Evolutionary conservation across 306 rosid species (phyloP).

Genomic region (Carpinus fangiana): DNA sequence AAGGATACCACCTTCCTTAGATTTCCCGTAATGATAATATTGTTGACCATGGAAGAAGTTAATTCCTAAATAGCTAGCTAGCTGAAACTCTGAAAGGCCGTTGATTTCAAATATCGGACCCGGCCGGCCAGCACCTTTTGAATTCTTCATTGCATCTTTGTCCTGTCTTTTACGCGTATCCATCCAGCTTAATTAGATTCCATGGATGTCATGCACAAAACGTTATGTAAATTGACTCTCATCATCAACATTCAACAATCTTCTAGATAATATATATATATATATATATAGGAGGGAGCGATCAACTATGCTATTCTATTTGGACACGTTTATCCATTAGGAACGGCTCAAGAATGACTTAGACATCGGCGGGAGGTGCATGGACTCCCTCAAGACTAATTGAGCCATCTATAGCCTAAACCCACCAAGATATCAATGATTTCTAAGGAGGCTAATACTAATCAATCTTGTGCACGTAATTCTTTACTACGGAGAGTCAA

Average conservation of each 20-base stretch:
- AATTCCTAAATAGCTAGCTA: not conserved
- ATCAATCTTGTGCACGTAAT: too few relatives aligned
- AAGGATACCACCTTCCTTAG: conserved; percentile 2
- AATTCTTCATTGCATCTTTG: conserved; percentile 18
- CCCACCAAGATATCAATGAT: too few relatives aligned
- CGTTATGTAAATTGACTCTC: conserved; percentile 22
- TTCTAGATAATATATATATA: too few relatives aligned
- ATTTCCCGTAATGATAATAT: not conserved
- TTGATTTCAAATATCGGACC: conserved; percentile 14
- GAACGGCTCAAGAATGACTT: too few relatives aligned
- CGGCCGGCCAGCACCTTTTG: not conserved
- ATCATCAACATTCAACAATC: not conserved
- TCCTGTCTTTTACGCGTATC: not conserved
- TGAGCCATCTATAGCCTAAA: too few relatives aligned
- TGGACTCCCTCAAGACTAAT: too few relatives aligned
- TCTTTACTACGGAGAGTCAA: too few relatives aligned
- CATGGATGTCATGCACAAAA: conserved; percentile 3
- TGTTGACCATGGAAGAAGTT: not conserved
- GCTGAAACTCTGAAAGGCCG: not conserved
- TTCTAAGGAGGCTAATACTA: too few relatives aligned
- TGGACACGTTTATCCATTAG: too few relatives aligned
- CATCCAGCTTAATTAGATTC: not conserved
- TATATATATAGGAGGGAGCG: too few relatives aligned
- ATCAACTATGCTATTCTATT: too few relatives aligned
- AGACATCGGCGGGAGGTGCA: too few relatives aligned